Evolutionary conservation across 169 alveolate species (phyloP), one percentile per base, ranked within the genome.

Genomic region (Cryptosporidium muris): DNA sequence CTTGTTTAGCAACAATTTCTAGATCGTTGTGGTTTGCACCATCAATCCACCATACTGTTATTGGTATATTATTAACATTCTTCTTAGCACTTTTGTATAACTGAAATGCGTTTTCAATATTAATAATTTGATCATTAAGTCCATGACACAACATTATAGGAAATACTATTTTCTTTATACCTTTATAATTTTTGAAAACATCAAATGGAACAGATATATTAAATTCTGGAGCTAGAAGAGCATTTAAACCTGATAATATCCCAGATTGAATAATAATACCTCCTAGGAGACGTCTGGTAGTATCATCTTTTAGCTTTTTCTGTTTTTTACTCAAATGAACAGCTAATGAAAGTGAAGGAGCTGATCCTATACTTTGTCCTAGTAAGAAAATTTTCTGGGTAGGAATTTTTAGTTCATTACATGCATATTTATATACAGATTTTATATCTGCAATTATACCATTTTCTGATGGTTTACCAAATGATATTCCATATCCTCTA

Each of bases 351-450:
- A 74, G 4, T 12, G 85, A 58, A 11, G 85, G 85, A 60, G 85
- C 85, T 42, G 85, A 74, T 4, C 85, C 85, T 8, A 74, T 74
- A 16, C 85, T 74, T 48, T 74, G 85, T 40, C 85, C 85, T n/a
- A 74, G 34, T 25, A 74, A 42, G 45, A 74, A 74, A 14, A 74
- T 74, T 48, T 25, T 51, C 14, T 74, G 34, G 4, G 85, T 11
- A 34, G 67, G 67, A 14, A 74, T 6, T 0, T 74, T 74, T 43
- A 74, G 45, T n/a, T 42, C 85, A n/a, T 56, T 42, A 8, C 14
- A 36, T n/a, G 85, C 85, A 47, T 74, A 74, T 36, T 74, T 51
- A 74, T 74, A 74, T 2, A 56, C 85, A 7, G 85, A 66, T 25
- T 58, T 58, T 1, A 74, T 58, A 43, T 74, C 85, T 2, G 85